Percentiles rank a stretch among this genome's conserved stretches.
These are phyloP conservation scores for Neopestalotiopsis clavispora DNA, from an alignment of 2,329 filamentous ascomycete species.

Conservation along the genomic window DNA sequence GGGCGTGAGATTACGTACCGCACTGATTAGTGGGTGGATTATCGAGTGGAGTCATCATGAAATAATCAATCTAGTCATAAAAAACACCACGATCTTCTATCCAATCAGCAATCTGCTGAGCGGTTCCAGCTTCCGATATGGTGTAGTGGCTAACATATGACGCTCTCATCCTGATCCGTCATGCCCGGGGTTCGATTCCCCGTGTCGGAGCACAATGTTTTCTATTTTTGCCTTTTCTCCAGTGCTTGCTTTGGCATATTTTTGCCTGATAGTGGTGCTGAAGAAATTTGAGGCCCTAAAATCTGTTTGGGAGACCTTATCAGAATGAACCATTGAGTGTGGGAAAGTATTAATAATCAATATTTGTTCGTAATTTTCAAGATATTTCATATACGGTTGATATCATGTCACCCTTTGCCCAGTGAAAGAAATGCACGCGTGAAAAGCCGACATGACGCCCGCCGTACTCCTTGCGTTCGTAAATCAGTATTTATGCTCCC, in stretches of 20 bases:
- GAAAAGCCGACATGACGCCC: background rate
- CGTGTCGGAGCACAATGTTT: slow-evolving; percentile 27
- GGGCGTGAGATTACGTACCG: background rate
- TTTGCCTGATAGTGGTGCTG: too few relatives aligned
- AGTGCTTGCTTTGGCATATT: background rate
- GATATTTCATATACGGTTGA: background rate
- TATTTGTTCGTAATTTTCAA: background rate
- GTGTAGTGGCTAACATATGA: slow-evolving; percentile 14
- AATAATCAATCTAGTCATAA: background rate
- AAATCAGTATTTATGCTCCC: background rate
- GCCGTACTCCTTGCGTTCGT: slow-evolving; percentile 1
- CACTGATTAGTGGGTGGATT: background rate
- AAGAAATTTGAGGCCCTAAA: too few relatives aligned
- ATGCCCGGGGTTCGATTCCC: slow-evolving; percentile 36
- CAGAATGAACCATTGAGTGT: too few relatives aligned
- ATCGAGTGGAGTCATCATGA: background rate
- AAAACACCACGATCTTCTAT: background rate
- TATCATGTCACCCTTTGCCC: background rate
- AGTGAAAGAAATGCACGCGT: background rate
- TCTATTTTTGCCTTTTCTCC: background rate
- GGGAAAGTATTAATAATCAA: too few relatives aligned
- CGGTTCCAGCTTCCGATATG: background rate
- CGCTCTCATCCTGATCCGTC: slow-evolving; percentile 23
- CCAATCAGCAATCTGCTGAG: background rate
- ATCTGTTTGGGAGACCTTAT: too few relatives aligned